A percentile compares a stretch with the other conserved stretches of the same genome.
Conservation (phyloP, 176 grass and related monocot species). For the Eleusine indica region DNA sequence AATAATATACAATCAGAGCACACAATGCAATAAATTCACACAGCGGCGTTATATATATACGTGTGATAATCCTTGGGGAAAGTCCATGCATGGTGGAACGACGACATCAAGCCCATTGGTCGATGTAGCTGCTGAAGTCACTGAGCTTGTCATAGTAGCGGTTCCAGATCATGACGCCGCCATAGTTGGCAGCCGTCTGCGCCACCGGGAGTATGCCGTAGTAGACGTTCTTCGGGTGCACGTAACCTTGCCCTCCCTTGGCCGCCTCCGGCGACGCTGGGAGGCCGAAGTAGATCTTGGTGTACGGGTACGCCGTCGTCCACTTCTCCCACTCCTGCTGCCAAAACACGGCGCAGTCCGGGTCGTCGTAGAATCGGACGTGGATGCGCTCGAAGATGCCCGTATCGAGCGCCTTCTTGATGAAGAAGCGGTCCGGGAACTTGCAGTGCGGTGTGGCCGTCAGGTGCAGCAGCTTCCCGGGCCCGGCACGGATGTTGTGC, state of each 20-base stretch:
- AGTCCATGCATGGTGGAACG: too few species aligned
- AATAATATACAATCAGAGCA: too few species aligned
- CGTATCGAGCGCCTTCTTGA: not conserved
- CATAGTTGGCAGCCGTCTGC: constrained; percentile 11
- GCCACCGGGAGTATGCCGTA: not conserved
- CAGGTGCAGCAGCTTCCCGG: constrained; percentile 30
- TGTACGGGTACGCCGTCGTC: constrained; percentile 3
- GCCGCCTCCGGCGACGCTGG: not conserved
- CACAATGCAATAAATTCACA: too few species aligned
- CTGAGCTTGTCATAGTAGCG: not conserved
- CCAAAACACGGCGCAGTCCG: not conserved
- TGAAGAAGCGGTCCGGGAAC: not conserved
- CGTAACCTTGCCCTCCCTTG: not conserved
- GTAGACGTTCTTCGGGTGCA: not conserved
- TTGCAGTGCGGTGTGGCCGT: constrained; percentile 25
- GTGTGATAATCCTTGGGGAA: too few species aligned
- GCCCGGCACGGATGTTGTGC: constrained; percentile 24
- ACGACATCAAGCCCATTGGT: constrained; percentile 3
- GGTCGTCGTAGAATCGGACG: constrained; percentile 25
- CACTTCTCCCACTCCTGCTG: not conserved
- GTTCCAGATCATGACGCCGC: constrained; percentile 32
- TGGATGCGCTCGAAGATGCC: constrained; percentile 31
- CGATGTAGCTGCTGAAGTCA: constrained; percentile 11
- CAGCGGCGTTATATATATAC: too few species aligned
- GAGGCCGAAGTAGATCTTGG: not conserved